Evolutionary conservation across 2,329 filamentous ascomycete genomes (phyloP), one percentile per base, ranked within the genome.

Genomic region (Botrytis pseudocinerea): DNA sequence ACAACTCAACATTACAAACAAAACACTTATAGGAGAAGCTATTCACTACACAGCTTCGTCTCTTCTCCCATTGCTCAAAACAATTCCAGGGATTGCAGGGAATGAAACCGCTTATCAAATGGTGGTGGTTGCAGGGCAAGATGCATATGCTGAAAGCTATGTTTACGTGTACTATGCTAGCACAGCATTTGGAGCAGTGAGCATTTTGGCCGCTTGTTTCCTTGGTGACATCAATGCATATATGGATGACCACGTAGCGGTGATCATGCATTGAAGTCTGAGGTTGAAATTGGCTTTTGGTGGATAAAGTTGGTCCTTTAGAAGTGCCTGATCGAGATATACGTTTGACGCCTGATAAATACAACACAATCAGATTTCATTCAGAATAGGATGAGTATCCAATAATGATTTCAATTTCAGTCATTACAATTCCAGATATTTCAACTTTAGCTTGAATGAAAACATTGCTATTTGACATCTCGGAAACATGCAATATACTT

Each of bases 171-270:
- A 72, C n/a, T 75, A 74, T 63, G 83, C 84, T 40, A 90, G 87
- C 78, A 89, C 91, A 77, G 88, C 85, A 0, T 91, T 91, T 78
- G 89, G 89, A 0, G 83, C 75, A 0, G 78, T 89, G 0, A 85
- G 85, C 14, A 87, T 90, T 65, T 54, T 90, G 18, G 83, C 88
- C 0, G 85, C 87, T 69, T 83, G 86, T 73, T 89, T 90, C 76
- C 80, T 91, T 78, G 87, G 86, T 2, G 85, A 90, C 76, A 89
- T 91, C 71, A 83, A 81, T 54, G 80, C 84, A 78, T 88, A 86
- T 76, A 87, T 74, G 74, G 71, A 74, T 40, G 71, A 71, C 38
- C 73, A 74, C 57, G 66, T 74, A n/a, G 71, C 73, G n/a, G 73
- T 73, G 2, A 62, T 74, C 38, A 66, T 73, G 28, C 40, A 66